These are phyloP conservation scores for Thermomucor indicae-seudaticae DNA, from an alignment of 371 early-diverging fungal species.

Conservation along the genomic window DNA sequence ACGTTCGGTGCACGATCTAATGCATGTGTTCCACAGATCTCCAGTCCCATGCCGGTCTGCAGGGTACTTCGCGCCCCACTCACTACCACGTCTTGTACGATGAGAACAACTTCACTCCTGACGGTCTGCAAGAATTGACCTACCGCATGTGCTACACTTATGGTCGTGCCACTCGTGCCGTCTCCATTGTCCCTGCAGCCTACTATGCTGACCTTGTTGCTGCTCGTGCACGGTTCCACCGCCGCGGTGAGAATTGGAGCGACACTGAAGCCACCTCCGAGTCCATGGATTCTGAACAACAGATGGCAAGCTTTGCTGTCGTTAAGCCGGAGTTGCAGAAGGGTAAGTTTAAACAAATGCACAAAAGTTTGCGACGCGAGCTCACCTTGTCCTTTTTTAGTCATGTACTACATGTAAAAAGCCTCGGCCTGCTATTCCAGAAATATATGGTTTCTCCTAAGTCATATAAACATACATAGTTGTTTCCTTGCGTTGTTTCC, in stretches of 20 bases:
- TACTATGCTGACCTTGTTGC: slow-evolving; percentile 88
- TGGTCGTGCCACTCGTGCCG: slow-evolving; percentile 72
- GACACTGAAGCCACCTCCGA: slow-evolving; percentile 22
- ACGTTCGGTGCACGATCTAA: no score
- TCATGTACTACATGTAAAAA: no score
- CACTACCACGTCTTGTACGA: slow-evolving; percentile 84
- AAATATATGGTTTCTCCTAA: no score
- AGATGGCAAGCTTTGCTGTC: neutral
- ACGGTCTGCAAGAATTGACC: slow-evolving; percentile 71
- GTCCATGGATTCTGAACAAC: slow-evolving; percentile 8
- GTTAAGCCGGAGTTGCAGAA: slow-evolving; percentile 1
- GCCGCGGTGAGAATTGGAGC: slow-evolving; percentile 30
- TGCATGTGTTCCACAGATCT: no score
- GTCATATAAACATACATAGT: no score
- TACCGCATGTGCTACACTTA: slow-evolving; percentile 85
- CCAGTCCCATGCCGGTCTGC: slow-evolving; percentile 77
- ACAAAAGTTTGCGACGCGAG: no score
- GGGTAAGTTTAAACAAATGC: no score
- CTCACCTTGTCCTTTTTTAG: no score
- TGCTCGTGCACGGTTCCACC: slow-evolving; percentile 70
- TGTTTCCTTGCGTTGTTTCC: no score
- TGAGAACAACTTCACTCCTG: slow-evolving; percentile 72
- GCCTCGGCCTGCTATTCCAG: no score
- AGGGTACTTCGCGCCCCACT: slow-evolving; percentile 87
- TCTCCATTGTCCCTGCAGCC: slow-evolving; percentile 74